Base-by-base conservation (phyloP, 257 asterid species). In the Solanum clarkiae region DNA sequence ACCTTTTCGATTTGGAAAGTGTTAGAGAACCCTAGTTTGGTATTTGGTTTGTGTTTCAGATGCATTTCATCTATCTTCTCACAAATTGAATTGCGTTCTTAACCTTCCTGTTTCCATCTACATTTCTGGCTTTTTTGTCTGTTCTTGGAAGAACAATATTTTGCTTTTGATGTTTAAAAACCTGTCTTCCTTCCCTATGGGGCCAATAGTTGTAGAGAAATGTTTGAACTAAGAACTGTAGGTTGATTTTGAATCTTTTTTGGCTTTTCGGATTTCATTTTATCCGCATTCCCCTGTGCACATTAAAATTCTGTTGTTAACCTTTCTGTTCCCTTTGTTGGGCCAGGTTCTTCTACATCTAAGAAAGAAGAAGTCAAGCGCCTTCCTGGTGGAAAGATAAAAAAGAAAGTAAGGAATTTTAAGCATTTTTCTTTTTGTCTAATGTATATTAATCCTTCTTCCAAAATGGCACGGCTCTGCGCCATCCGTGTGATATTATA, bases 371-470 rank as follows among this genome's bases (percentile, higher is more conserved):
- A 95, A 90, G 97, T 97, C 63, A 95, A 95, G 88, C 99, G 98
- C 29, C 95, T 97, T 36, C 99, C 98, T 6, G 98, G 99, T 89
- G 99, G 99, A 89, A 97, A 97, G 90, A 88, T 94, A 74, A 97
- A 97, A 86, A 97, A 95, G 96, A 97, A 95, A 94, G 98, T 96
- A 87, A 65, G 89, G 26, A 18, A 75, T 80, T n/a, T 79, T 80
- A 54, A 45, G 6, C 17, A 47, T 17, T 24, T 49, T 17, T 56
- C 51, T 53, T 59, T 86, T 24, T 29, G 45, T 51, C 69, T 57
- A 56, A 56, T 13, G 36, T 24, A 55, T 57, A 70, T 68, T 45
- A 65, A 81, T 74, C 65, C 85, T 32, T 68, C 80, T 83, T 68
- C 32, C 62, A 7, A 44, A 82, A 24, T 51, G 60, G 1, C 53